These are phyloP conservation scores for Huntiella decipiens DNA, from an alignment of 2,329 filamentous ascomycete genomes.

Conservation along the genomic window DNA sequence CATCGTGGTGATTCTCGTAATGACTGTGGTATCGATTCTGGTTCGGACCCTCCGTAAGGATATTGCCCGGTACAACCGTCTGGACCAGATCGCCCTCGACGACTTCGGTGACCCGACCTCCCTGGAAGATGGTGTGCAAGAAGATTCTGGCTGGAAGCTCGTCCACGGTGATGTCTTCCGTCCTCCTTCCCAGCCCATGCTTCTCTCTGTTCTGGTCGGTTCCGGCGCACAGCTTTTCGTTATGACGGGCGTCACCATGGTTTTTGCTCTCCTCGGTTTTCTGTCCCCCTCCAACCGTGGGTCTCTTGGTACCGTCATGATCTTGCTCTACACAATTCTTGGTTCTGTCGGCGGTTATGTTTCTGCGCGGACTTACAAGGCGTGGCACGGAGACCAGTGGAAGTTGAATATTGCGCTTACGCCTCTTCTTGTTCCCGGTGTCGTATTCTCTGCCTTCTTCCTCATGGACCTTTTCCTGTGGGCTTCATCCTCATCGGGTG, in stretches of 20 bases:
- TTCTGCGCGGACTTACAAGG: constrained; percentile 82
- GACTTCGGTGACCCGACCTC: constrained; percentile 65
- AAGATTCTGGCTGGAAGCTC: constrained; percentile 96
- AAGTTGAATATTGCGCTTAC: constrained; percentile 84
- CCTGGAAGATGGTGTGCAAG: constrained; percentile 79
- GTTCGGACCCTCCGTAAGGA: constrained; percentile 80
- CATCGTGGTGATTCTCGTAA: constrained; percentile 77
- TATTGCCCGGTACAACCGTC: constrained; percentile 86
- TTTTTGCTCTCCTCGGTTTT: constrained; percentile 84
- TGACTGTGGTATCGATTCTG: constrained; percentile 85
- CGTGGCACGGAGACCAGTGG: constrained; percentile 81
- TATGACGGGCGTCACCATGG: constrained; percentile 89
- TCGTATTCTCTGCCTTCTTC: constrained; percentile 82
- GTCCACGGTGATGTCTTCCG: constrained; percentile 97
- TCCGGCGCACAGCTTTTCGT: constrained; percentile 94
- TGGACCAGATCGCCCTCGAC: constrained; percentile 79
- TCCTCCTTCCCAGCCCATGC: constrained; percentile 59
- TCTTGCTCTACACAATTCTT: constrained; percentile 82
- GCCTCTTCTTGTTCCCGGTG: constrained; percentile 63
- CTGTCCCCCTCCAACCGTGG: constrained; percentile 90
- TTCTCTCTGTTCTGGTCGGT: constrained; percentile 74
- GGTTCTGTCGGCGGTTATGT: constrained; percentile 84
- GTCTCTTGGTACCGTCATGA: constrained; percentile 79
- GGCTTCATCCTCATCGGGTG: constrained; percentile 79
- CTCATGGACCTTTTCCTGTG: constrained; percentile 90